Evolutionary conservation across 2,329 filamentous ascomycete species (phyloP), one percentile per base, ranked within the genome.

Genomic region (Stemphylium vesicarium): DNA sequence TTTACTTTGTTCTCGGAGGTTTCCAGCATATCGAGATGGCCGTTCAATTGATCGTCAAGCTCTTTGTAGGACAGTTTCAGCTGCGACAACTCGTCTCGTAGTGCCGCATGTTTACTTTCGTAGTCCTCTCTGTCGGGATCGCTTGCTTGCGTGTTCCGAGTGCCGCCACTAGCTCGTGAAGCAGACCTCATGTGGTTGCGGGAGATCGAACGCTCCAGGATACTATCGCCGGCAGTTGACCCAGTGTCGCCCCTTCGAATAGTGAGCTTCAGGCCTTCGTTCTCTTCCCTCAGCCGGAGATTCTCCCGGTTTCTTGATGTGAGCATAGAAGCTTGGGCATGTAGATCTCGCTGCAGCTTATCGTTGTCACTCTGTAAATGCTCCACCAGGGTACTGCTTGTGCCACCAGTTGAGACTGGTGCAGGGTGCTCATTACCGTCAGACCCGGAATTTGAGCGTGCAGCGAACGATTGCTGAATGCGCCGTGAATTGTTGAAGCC

Each of bases 281-380:
- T 98, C 73, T 99, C 94, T 71, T 96, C 92, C 74, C 98, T 96
- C 8, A 99, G 82, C 4, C 92, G 87, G 72, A 98, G 93, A 71
- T 96, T 96, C 72, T 99, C 95, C 22, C 92, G 89, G 70, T 97
- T 97, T 20, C 95, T 85, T 32, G 95, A 98, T 1, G 94, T 97
- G 31, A 99, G 84, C 92, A 99, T 98, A 0, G 93, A 97, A 0
- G 93, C 96, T 74, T 99, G 95, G 2, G 95, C 95, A 57, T 93
- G 92, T 26, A 98, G 90, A 75, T 98, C 93, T 49, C 93, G 89
- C 48, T 94, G 87, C 29, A 99, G 78, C 73, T 97, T 94, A 2
- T 92, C 91, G 68, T 97, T 98, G 70, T 98, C 94, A 70, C 94
- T 92, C 46, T 91, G 88, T 24, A 98, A 79, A 64, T 96, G 89